Base-by-base conservation (phyloP, 2,329 filamentous ascomycete genomes). In the Camillea tinctor region DNA sequence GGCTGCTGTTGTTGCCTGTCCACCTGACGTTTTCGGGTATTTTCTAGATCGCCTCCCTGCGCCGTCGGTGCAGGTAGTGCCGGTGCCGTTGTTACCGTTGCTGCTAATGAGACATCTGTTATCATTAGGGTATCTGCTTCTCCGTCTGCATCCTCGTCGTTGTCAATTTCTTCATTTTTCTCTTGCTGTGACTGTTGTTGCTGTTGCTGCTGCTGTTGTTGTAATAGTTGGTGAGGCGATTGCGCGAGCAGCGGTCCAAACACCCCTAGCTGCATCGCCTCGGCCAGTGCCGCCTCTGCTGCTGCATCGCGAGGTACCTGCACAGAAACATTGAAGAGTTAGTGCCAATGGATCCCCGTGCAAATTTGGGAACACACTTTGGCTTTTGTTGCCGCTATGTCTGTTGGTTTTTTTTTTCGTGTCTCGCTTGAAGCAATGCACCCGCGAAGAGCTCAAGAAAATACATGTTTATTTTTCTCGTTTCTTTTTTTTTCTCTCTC, bases 221-320 rank as follows among this genome's bases (percentile, higher is more conserved):
- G 68, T 58, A 62, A 64, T 21, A 68, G 67, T 36, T 68, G 66
- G 63, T 74, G 75, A 58, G 76, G 75, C 54, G 77, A 77, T 61
- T 82, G 77, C 58, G 76, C 74, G 61, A 79, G 75, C 64, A 86
- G 71, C 64, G 83, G 84, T 52, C 84, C 84, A 76, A 87, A 87
- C 61, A 87, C 79, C 66, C 84, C 84, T 69, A 76, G 74, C 71
- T 79, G 77, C 70, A 78, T 73, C 69, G 72, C 74, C 71, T 81
- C 78, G 73, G 76, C 74, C 72, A 79, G 73, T 73, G 75, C 79
- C 72, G 76, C 78, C 68, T 76, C 58, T 54, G 67, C 65, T 64
- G 69, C 68, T 66, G 75, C 76, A 76, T 79, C 78, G 73, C 77
- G 77, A 75, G 79, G 74, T 73, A 80, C 74, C 81, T 85, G 79